Percentiles rank a stretch among this genome's conserved stretches.
phyloP scores from a whole-genome alignment of 1,139 yeast species.

The Debaryomyces udenii region DNA sequence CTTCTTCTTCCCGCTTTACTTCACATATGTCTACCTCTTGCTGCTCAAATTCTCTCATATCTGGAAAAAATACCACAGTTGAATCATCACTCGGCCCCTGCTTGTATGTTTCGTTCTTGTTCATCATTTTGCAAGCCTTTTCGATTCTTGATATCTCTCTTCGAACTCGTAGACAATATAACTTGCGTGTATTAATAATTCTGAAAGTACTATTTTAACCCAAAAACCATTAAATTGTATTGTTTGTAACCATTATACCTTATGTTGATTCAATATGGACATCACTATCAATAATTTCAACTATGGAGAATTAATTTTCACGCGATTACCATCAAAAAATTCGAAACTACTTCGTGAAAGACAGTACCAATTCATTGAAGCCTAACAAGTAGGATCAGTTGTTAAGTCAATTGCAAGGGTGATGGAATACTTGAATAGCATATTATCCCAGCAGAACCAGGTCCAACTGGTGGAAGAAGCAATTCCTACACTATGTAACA shows the following conservation, averaged over 20 bases:
- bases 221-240: no score
- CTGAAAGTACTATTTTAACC: no score
- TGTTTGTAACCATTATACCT: no score
- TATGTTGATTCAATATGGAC: no score
- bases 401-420: conserved; percentile 7
- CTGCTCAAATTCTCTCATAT: conserved; percentile 22
- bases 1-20: background rate
- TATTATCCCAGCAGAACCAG: conserved; percentile 37
- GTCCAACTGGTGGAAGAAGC: conserved; percentile 78
- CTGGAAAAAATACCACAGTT: conserved; percentile 29
- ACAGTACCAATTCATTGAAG: no score
- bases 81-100: conserved; percentile 14
- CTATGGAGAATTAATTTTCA: no score
- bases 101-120: background rate
- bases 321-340: no score
- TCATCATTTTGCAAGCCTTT: conserved; percentile 1
- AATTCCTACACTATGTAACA: conserved; percentile 84
- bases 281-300: no score
- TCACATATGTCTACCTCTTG: conserved; percentile 1
- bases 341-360: no score
- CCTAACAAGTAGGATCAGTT: conserved; percentile 1
- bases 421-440: conserved; percentile 47
- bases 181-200: no score
- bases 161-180: no score
- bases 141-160: no score